phyloP scores from a whole-genome alignment of 2,329 filamentous ascomycete species.

The Venturia carpophila region DNA sequence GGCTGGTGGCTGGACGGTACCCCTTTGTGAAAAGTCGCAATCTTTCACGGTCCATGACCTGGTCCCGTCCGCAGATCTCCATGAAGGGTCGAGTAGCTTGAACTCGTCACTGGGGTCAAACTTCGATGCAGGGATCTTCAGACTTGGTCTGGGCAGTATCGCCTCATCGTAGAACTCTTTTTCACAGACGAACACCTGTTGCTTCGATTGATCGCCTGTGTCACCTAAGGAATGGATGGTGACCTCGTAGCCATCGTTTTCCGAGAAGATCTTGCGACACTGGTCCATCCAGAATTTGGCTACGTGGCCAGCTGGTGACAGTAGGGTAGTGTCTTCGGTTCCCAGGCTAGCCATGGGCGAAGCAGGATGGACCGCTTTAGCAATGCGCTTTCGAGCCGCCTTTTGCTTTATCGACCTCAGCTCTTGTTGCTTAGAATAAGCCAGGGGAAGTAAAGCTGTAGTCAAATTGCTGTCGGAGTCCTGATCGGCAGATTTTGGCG shows the following conservation, averaged over 20 bases:
- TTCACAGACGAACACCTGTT: slow-evolving; percentile 1
- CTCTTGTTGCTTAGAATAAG: neutral
- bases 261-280: neutral
- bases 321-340: neutral
- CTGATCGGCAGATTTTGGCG: neutral
- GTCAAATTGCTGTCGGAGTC: neutral
- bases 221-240: neutral
- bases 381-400: neutral
- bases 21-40: neutral
- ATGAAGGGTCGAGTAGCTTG: neutral
- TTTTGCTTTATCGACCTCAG: neutral
- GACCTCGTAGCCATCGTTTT: neutral
- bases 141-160: neutral
- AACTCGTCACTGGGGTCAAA: neutral
- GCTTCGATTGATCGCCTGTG: neutral
- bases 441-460: neutral
- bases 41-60: neutral
- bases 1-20: neutral
- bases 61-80: neutral
- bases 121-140: neutral
- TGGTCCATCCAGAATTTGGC: neutral
- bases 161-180: neutral
- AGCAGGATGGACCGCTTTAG: neutral
- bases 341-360: neutral
- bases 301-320: neutral